Conservation (phyloP, 1,284 basidiomycete species). For the Boletus semigastroideus region DNA sequence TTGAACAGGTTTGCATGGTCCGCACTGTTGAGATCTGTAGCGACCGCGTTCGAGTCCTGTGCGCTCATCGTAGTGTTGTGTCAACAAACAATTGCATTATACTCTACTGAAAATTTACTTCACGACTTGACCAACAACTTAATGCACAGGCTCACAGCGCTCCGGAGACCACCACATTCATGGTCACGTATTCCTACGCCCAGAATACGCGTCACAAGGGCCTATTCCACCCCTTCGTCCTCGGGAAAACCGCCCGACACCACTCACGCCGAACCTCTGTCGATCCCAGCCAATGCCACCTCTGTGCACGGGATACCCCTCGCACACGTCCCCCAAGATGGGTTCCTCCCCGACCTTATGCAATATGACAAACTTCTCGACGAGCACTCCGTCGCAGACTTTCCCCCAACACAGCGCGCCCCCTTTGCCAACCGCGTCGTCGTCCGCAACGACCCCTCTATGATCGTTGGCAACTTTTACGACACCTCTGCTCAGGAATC, state of each 20-base stretch:
- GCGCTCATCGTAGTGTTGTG: slow-evolving; percentile 9
- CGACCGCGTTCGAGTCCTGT: slow-evolving; percentile 24
- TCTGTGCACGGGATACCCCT: slow-evolving; percentile 21
- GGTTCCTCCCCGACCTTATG: slow-evolving; percentile 57
- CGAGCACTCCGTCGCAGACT: slow-evolving; percentile 50
- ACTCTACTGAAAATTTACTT: slow-evolving; percentile 7
- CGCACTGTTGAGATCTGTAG: slow-evolving; percentile 34
- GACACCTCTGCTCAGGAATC: slow-evolving; percentile 11
- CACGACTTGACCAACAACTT: neutral
- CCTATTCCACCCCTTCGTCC: slow-evolving; percentile 18
- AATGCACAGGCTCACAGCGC: slow-evolving; percentile 23
- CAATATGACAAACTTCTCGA: slow-evolving; percentile 59
- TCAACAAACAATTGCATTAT: slow-evolving; percentile 11
- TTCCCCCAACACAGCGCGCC: slow-evolving; percentile 49
- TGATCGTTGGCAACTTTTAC: slow-evolving; percentile 30
- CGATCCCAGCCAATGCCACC: slow-evolving; percentile 1
- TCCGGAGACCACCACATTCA: slow-evolving; percentile 13
- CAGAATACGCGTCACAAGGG: slow-evolving; percentile 5
- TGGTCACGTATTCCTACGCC: slow-evolving; percentile 5
- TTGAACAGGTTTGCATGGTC: slow-evolving; percentile 59
- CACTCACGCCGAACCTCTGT: slow-evolving; percentile 1
- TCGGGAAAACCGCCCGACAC: slow-evolving; percentile 4
- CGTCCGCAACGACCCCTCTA: slow-evolving; percentile 57
- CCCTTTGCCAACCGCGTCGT: slow-evolving; percentile 59
- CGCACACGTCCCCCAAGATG: slow-evolving; percentile 22